Evolutionary conservation across 805 yeast species (phyloP), one percentile per base, ranked within the genome.

Genomic region (Komagataella phaffii): DNA sequence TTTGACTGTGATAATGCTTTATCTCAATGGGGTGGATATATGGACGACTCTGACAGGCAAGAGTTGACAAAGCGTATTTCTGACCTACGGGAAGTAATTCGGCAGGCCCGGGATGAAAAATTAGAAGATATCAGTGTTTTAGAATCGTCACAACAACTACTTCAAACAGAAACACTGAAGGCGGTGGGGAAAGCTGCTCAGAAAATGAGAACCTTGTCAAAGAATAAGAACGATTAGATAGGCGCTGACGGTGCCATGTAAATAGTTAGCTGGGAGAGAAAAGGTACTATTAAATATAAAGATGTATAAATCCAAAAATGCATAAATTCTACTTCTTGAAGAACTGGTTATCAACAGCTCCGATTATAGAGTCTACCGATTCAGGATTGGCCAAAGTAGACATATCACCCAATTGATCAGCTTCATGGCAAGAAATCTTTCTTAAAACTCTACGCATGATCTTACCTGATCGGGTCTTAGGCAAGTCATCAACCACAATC

Each of bases 391-490:
- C 80, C 66, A 87, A 74, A 40, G 99, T 93, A 50, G 95, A 82
- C 64, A 85, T 75, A 65, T 91, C 99, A 56, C 99, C 99, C 59
- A 93, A 76, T 65, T 84, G 87, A 58, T 87, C 95, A 58, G 84
- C 95, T 74, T 91, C 97, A 58, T 91, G 90, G 50, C 93, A 82
- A 52, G 89, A 83, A 55, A 91, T 79, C 73, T 93, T 93, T 72
- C 99, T 84, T 70, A 93, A 77, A 56, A 93, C 85, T 75, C 99
- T 87, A 77, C 99, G 86, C 96, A 93, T 91, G 65, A 93, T 91
- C 77, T 93, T 93, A 60, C 99, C 99, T 8, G 96, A 88, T 73
- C 99, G 82, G 21, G 99, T 93, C 79, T 91, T 93, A 71, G 99
- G 99, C 68, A 93, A 79, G 65, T 93, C 98, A 54, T 81, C 83